A percentile compares a stretch with the other conserved stretches of the same genome.
Conservation (phyloP, 2,329 filamentous ascomycete genomes). For the Paraphoma chrysanthemicola region DNA sequence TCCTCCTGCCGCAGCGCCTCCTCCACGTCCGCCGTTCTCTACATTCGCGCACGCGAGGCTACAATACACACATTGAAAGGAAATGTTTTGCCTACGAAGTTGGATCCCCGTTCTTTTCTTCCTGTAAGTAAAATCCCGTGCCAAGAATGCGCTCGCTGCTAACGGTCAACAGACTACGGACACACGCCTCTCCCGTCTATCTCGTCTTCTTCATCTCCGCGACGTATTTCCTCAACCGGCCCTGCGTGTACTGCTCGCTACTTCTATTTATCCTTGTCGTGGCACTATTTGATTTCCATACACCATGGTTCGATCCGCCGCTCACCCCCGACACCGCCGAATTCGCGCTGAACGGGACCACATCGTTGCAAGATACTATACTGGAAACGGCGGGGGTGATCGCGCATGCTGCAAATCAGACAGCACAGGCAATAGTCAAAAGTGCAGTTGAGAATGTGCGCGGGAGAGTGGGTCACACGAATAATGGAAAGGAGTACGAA, state of each 20-base stretch:
- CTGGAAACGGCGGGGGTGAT: constrained; percentile 68
- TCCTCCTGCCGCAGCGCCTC: not conserved
- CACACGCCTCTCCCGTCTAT: constrained; percentile 58
- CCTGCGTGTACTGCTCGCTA: constrained; percentile 97
- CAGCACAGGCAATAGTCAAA: constrained; percentile 38
- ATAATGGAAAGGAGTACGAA: constrained; percentile 72
- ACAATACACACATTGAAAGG: not conserved
- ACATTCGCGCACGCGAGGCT: constrained; percentile 18
- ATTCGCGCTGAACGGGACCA: constrained; percentile 48
- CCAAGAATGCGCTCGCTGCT: constrained; percentile 6
- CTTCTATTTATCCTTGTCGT: constrained; percentile 94
- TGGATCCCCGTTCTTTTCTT: constrained; percentile 60
- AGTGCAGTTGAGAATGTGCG: constrained; percentile 36
- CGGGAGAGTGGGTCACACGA: constrained; percentile 57
- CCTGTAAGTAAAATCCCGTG: constrained; percentile 49
- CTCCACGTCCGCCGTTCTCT: not conserved
- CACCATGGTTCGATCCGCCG: constrained; percentile 93
- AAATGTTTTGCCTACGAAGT: constrained; percentile 72
- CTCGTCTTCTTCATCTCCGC: constrained; percentile 71
- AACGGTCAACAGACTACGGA: constrained; percentile 41
- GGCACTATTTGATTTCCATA: constrained; percentile 91
- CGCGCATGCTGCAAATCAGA: constrained; percentile 69
- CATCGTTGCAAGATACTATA: constrained; percentile 4
- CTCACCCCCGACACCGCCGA: constrained; percentile 39
- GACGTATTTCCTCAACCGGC: constrained; percentile 94